Conservation (phyloP, 768 basidiomycete species). For the Gloeostereum incarnatum region DNA sequence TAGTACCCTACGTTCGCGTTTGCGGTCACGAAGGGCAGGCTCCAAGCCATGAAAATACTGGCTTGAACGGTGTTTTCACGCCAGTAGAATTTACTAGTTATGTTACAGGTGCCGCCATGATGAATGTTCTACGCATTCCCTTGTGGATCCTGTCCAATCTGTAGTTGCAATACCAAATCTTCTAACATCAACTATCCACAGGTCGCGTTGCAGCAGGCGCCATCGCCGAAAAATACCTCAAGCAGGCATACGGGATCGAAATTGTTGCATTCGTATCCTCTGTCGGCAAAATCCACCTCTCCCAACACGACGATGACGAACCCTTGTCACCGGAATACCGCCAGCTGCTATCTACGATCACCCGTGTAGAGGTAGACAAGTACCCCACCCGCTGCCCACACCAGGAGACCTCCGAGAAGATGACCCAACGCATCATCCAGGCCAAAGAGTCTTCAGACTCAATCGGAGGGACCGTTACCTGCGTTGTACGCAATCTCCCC, state of each 20-base stretch:
- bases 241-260: slow-evolving; percentile 78
- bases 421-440: slow-evolving; percentile 92
- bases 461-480: slow-evolving; percentile 96
- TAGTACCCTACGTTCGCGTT: too few species aligned
- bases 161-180: background rate
- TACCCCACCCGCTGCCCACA: slow-evolving; percentile 88
- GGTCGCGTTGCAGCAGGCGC: slow-evolving; percentile 97
- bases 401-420: slow-evolving; percentile 75
- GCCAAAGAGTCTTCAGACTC: slow-evolving; percentile 90
- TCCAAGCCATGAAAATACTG: too few species aligned
- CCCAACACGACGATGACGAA: slow-evolving; percentile 64
- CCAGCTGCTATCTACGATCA: slow-evolving; percentile 66
- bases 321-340: slow-evolving; percentile 78
- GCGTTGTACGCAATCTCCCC: slow-evolving; percentile 87
- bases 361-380: slow-evolving; percentile 83
- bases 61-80: too few species aligned
- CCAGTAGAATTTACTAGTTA: too few species aligned
- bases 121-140: too few species aligned
- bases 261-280: slow-evolving; percentile 96
- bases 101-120: too few species aligned
- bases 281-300: slow-evolving; percentile 87
- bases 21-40: too few species aligned
- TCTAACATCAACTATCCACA: slow-evolving; percentile 22
- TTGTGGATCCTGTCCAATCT: too few species aligned
- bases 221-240: slow-evolving; percentile 95